phyloP scores from a whole-genome alignment of 2,329 filamentous ascomycete genomes.

The Amesomyces nigricolor region DNA sequence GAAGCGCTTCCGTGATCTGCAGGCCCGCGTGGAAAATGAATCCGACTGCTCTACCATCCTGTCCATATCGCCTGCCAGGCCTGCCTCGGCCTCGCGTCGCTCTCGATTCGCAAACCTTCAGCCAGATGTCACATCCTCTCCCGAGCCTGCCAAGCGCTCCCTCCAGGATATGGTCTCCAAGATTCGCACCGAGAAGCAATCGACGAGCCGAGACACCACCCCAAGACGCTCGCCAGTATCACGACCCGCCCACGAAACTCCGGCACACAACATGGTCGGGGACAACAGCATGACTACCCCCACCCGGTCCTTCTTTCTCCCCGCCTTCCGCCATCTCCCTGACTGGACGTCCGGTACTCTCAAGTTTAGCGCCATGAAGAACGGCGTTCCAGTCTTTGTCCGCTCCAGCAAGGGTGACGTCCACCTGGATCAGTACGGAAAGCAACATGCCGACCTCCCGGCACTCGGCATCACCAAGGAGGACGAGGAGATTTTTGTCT shows the following conservation, averaged over 20 bases:
- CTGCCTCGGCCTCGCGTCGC: slow-evolving; percentile 18
- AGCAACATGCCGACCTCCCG: slow-evolving; percentile 45
- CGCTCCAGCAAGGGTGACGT: slow-evolving; percentile 49
- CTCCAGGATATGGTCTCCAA: slow-evolving; percentile 28
- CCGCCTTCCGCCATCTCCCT: slow-evolving; percentile 49
- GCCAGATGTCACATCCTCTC: slow-evolving; percentile 11
- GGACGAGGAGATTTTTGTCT: slow-evolving; percentile 54
- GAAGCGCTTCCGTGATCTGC: slow-evolving; percentile 45
- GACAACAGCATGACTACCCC: slow-evolving; percentile 32
- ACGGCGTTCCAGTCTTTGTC: slow-evolving; percentile 52
- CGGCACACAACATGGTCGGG: slow-evolving; percentile 5
- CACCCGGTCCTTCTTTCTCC: slow-evolving; percentile 50
- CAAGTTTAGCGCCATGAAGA: slow-evolving; percentile 45
- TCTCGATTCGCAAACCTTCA: slow-evolving; percentile 25
- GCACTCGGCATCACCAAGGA: slow-evolving; percentile 46
- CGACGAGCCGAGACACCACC: slow-evolving; percentile 14
- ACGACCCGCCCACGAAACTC: slow-evolving; percentile 8
- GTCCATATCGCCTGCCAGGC: slow-evolving; percentile 34
- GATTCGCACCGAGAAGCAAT: slow-evolving; percentile 26
- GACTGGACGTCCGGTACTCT: slow-evolving; percentile 53
- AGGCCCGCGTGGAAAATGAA: slow-evolving; percentile 48
- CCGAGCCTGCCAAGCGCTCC: slow-evolving; percentile 22
- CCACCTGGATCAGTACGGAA: slow-evolving; percentile 32
- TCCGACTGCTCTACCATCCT: slow-evolving; percentile 45
- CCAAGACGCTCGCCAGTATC: slow-evolving; percentile 14